These are phyloP conservation scores for Leccinum subtestaceum DNA, from an alignment of 768 basidiomycete genomes.

Conservation along the genomic window DNA sequence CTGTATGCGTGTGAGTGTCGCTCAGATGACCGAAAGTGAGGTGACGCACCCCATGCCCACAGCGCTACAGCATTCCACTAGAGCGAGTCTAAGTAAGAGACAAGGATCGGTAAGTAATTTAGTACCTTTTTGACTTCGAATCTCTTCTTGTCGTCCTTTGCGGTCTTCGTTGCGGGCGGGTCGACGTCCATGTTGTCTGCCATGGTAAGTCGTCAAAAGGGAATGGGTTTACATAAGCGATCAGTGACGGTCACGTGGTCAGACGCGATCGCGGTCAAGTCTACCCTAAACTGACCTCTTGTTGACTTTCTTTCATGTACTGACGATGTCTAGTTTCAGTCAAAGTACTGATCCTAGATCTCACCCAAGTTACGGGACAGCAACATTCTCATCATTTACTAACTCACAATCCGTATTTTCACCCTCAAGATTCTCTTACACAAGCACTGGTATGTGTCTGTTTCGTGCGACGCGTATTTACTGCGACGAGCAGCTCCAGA, in stretches of 20 bases:
- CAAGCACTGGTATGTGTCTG: conserved; percentile 47
- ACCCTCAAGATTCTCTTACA: conserved; percentile 58
- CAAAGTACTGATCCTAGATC: conserved; percentile 51
- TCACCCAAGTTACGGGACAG: conserved; percentile 55
- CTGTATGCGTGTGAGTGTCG: conserved; percentile 39
- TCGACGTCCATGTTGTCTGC: conserved; percentile 76
- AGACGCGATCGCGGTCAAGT: conserved; percentile 37
- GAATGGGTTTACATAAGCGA: conserved; percentile 15
- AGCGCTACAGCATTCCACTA: conserved; percentile 99
- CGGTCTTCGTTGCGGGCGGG: conserved; percentile 38
- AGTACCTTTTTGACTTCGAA: conserved; percentile 99
- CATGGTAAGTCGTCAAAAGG: conserved; percentile 34
- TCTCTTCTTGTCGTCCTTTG: conserved; percentile 69
- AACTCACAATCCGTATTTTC: conserved; percentile 54
- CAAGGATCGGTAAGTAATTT: not conserved
- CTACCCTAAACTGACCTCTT: conserved; percentile 35
- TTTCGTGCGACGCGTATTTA: not conserved
- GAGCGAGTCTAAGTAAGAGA: not conserved
- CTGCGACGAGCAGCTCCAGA: conserved; percentile 31
- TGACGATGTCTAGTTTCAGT: conserved; percentile 40
- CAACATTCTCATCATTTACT: conserved; percentile 52
- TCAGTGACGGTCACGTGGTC: conserved; percentile 32
- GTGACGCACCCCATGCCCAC: conserved; percentile 91
- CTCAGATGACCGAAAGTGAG: not conserved
- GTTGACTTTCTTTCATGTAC: conserved; percentile 29